Evolutionary conservation across 768 basidiomycete genomes (phyloP), one percentile per base, ranked within the genome.

Genomic region (Rhodotorula graminis): DNA sequence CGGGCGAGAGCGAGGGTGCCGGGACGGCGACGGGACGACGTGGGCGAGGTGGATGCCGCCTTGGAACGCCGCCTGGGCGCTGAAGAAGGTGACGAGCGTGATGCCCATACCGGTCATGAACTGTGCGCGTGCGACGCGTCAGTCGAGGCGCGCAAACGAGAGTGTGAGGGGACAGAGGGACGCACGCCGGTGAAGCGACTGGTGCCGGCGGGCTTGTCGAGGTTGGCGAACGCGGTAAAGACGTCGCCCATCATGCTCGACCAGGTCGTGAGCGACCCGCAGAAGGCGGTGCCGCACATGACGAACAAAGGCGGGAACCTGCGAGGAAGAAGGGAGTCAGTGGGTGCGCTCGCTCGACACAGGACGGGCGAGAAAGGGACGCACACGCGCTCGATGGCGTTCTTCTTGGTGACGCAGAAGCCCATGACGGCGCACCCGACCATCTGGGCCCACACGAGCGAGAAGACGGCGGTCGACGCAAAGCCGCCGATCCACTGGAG

Each of bases 201-300:
- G 61, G 89, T 85, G 25, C 71, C 71, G 66, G 84, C 80, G 60
- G 84, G 85, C 18, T 83, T 80, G 49, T 83, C 82, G 6, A 85
- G 81, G 79, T 97, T 92, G 1, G 89, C 84, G 87, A 93, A 98
- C 0, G 92, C 90, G 65, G 85, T 81, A 78, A 95, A 98, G 0
- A 92, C 81, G 72, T 94, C 91, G 18, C 91, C 79, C 81, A 97
- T 92, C 96, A 96, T 98, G 50, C 88, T 86, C 25, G 94, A 96
- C 83, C 98, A 98, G 4, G 93, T 97, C 18, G 96, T 99, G 77
- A 98, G 81, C 3, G 92, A 95, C 7, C 95, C 96, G 79, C 96
- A 98, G 81, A 97, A 92, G 23, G 92, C 93, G 89, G 93, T 96
- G 0, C 93, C 91, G 21, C 92, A 79, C 31, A 90, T 91, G 5